Conservation (phyloP, 1,139 yeast species). For the Blastobotrys apis region DNA sequence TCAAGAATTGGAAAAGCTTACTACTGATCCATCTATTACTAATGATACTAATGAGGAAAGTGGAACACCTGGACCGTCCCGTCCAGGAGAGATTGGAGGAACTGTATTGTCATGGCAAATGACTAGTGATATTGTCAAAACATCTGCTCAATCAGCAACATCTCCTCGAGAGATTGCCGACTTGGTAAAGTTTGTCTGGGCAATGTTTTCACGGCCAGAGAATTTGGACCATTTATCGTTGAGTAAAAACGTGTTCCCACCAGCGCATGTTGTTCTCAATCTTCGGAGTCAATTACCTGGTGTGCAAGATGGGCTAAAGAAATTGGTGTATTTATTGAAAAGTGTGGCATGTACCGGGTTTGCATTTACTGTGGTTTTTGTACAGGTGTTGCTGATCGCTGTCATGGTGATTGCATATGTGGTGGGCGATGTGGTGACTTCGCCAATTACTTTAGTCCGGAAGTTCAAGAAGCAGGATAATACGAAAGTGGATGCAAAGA, state of each 20-base stretch:
- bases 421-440: slow-evolving; percentile 26
- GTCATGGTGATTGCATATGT: slow-evolving; percentile 29
- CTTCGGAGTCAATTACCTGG: slow-evolving; percentile 19
- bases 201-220: slow-evolving; percentile 27
- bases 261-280: slow-evolving; percentile 24
- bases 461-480: not conserved
- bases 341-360: slow-evolving; percentile 20
- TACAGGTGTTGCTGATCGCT: slow-evolving; percentile 28
- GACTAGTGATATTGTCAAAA: slow-evolving; percentile 26
- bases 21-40: not conserved
- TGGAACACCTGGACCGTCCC: slow-evolving; percentile 19
- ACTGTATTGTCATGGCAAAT: slow-evolving; percentile 30
- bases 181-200: slow-evolving; percentile 23
- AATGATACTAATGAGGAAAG: not conserved
- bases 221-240: slow-evolving; percentile 16
- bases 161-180: slow-evolving; percentile 19
- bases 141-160: slow-evolving; percentile 17
- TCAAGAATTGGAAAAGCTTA: slow-evolving; percentile 5
- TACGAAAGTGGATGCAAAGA: not conserved
- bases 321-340: slow-evolving; percentile 9
- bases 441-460: slow-evolving; percentile 17
- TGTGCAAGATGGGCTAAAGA: slow-evolving; percentile 6
- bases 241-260: slow-evolving; percentile 23
- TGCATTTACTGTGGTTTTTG: slow-evolving; percentile 23
- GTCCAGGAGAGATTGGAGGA: slow-evolving; percentile 28